These are phyloP conservation scores for Eutrema japonicum DNA, from an alignment of 345 rosid genomes.

Conservation along the genomic window DNA sequence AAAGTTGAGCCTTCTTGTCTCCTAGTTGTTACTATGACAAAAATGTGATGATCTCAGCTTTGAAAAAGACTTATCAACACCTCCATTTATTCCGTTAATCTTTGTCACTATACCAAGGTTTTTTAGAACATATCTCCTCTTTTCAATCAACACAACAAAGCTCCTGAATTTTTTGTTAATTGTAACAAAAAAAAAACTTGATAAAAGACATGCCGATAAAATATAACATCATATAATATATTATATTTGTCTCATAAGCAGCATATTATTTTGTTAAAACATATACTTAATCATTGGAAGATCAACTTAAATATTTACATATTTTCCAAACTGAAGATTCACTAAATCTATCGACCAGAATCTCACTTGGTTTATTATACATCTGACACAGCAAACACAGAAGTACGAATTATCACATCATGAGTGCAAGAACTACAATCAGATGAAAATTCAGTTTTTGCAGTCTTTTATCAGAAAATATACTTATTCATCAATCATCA, in stretches of 20 bases:
- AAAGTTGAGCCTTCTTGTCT: conserved; percentile 18
- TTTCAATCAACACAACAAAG: conserved; percentile 11
- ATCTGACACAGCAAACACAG: too few species aligned
- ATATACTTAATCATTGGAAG: too few species aligned
- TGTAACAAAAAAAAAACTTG: not conserved
- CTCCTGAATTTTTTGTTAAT: not conserved
- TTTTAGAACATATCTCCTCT: not conserved
- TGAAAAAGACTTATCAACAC: conserved; percentile 22
- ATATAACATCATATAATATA: not conserved
- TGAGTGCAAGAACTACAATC: too few species aligned
- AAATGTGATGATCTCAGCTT: conserved; percentile 28
- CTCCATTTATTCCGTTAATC: not conserved
- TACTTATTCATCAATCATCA: not conserved
- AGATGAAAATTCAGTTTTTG: too few species aligned
- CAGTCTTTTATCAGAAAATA: not conserved
- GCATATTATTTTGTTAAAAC: too few species aligned
- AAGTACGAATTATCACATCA: too few species aligned
- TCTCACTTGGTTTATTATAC: too few species aligned
- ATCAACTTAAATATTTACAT: too few species aligned
- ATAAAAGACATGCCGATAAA: not conserved
- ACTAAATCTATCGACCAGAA: not conserved
- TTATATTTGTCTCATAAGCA: too few species aligned
- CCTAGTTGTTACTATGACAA: conserved; percentile 20
- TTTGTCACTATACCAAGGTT: not conserved
- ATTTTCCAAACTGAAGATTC: too few species aligned